Evolutionary conservation across 495 filamentous ascomycete genomes (phyloP), one percentile per base, ranked within the genome.

Genomic region (Evernia prunastri): DNA sequence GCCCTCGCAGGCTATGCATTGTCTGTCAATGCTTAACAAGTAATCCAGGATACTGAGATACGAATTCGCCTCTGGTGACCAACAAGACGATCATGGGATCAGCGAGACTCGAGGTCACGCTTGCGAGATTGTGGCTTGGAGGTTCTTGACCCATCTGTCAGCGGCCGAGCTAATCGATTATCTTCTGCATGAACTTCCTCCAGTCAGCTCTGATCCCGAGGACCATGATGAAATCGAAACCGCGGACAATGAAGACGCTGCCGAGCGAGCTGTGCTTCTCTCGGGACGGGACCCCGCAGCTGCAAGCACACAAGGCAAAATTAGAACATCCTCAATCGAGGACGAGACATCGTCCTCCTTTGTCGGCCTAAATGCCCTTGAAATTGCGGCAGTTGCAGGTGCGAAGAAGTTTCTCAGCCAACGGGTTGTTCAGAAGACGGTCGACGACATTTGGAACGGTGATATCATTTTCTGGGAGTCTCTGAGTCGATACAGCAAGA

Each of bases 331-430:
- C 12, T 27, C 36, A 31, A 54, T 53, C 15, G 35, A 42, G 13
- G 60, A 63, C n/a, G 47, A 57, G 37, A 83, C 84, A 37, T 85
- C 84, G 0, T 80, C 84, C 10, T 80, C 86, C 9, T 93, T 91
- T 69, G 83, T 82, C 51, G 86, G 91, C 47, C 76, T 96, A 56
- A 96, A 92, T 74, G 91, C 89, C 18, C 77, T 97, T 20, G 93
- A 97, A 71, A 92, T 97, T 69, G 93, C 92, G 43, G 86, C 88
- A 43, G 86, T 96, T 37, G 89, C 88, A n/a, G 84, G 88, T 66
- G 91, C 92, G 31, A 97, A 96, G 74, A 87, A 87, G 37, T 97
- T 96, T 68, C 81, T 96, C 18, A 90, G 89, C 72, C 92, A 96
- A 72, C 79, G 80, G 58, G 82, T 91, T 11, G 88, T 97, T 37